Base-by-base conservation (phyloP, 2,329 filamentous ascomycete genomes). In the Talaromyces sp. region DNA sequence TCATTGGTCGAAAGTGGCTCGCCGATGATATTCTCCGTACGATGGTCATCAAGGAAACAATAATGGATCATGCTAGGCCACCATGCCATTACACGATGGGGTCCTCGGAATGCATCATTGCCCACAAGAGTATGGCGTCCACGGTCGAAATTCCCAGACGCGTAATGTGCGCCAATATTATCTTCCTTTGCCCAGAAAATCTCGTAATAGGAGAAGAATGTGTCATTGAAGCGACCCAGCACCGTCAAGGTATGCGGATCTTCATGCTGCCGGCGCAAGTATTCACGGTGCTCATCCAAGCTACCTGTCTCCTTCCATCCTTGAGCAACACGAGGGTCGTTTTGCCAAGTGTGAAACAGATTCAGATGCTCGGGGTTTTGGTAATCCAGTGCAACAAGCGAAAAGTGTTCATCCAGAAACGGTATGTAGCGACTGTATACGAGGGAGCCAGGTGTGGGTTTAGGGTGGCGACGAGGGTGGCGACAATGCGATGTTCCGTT, bases 291-390 rank as follows among this genome's bases (percentile, higher is more conserved):
- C 69, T 91, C 81, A 19, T 90, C 88, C 43, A 89, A 72, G 1
- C 87, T 88, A 29, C 89, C 89, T 0, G 86, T 89, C 74, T 89
- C 85, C 66, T 90, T 89, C 89, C 89, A 92, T 3, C 88, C 88
- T 64, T 86, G 82, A 3, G 87, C 87, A 20, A 92, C 89, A 45
- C 89, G 86, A 49, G 88, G 88, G 67, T 91, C 88, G 65, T 92
- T 92, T 73, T 91, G 89, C 89, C 89, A 92, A 51, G 79, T 80
- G 72, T 91, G 85, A 77, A 92, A 91, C 6, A 90, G 77, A 8
- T 77, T 74, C 43, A 91, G 73, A 71, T 92, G 88, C 62, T 82
- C 78, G 1, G 77, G 67, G 63, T 90, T 77, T 19, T 77, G 65
- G 70, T 82, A 88, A 69, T 91, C 86, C 2, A 92, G 78, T 16